These are phyloP conservation scores for Capsella rubella DNA, from an alignment of 441 rosid species.

Conservation along the genomic window DNA sequence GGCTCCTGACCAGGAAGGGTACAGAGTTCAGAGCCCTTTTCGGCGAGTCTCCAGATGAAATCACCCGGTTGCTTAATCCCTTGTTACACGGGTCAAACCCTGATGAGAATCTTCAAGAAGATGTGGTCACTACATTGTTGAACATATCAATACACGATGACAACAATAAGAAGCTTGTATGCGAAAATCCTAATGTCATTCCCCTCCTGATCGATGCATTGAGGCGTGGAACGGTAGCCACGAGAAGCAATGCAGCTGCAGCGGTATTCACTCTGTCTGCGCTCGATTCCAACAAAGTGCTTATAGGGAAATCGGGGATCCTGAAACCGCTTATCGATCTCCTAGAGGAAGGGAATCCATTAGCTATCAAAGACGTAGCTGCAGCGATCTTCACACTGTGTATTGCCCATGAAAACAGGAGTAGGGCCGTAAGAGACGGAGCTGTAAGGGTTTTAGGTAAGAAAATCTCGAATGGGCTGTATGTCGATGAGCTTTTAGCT, in stretches of 20 bases:
- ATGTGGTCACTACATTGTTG: constrained; percentile 80
- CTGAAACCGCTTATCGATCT: constrained; percentile 78
- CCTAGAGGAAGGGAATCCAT: constrained; percentile 76
- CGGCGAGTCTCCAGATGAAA: constrained; percentile 63
- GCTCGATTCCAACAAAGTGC: constrained; percentile 80
- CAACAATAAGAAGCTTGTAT: constrained; percentile 86
- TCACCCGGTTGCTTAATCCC: constrained; percentile 70
- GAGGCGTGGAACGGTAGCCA: constrained; percentile 65
- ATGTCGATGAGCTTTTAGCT: constrained; percentile 84
- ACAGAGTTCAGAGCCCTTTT: constrained; percentile 83
- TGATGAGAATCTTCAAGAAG: constrained; percentile 81
- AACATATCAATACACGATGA: constrained; percentile 94
- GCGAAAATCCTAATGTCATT: constrained; percentile 76
- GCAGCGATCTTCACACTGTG: constrained; percentile 87
- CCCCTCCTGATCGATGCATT: constrained; percentile 77
- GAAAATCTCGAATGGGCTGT: constrained; percentile 66
- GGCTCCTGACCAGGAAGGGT: constrained; percentile 67
- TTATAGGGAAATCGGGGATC: constrained; percentile 80
- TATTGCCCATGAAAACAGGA: constrained; percentile 75
- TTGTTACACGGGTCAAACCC: constrained; percentile 53
- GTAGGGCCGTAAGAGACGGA: constrained; percentile 84
- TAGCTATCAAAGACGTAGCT: constrained; percentile 85
- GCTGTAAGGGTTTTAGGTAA: constrained; percentile 71
- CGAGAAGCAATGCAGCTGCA: constrained; percentile 92
- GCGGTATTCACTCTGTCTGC: constrained; percentile 88